A percentile compares a stretch with the other conserved stretches of the same genome.
These are phyloP conservation scores for Sugiyamaella japonica DNA, from an alignment of 1,139 yeast species.

Conservation along the genomic window DNA sequence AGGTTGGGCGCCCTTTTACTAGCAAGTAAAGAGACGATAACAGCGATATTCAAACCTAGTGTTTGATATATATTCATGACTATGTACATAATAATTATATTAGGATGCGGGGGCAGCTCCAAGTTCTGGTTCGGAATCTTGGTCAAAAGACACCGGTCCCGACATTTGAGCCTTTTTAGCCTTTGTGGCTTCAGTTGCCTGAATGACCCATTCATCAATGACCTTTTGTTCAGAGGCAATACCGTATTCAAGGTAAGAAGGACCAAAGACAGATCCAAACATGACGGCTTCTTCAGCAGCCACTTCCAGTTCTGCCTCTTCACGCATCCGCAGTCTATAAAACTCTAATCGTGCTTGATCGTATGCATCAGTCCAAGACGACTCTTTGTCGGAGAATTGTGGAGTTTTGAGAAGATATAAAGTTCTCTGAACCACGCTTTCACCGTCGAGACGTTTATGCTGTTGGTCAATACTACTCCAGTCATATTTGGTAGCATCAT, in stretches of 20 bases:
- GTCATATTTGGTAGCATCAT: conserved; percentile 54
- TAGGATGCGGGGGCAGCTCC: conserved; percentile 6
- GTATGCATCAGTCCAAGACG: conserved; percentile 62
- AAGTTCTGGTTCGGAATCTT: conserved; percentile 8
- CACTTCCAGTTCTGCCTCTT: conserved; percentile 73
- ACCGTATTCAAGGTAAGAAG: conserved; percentile 65
- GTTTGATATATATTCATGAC: neutral
- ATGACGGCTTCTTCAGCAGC: conserved; percentile 80
- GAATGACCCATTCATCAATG: conserved; percentile 69
- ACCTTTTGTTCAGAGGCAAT: conserved; percentile 67
- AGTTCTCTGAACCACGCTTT: conserved; percentile 90
- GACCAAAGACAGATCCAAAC: conserved; percentile 76
- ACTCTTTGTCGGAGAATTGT: conserved; percentile 38
- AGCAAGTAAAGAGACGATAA: neutral
- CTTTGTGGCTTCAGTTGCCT: conserved; percentile 50
- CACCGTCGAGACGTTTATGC: conserved; percentile 81
- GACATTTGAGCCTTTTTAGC: conserved; percentile 29
- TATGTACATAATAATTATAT: conserved; percentile 3
- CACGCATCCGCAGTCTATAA: conserved; percentile 79
- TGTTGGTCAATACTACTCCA: conserved; percentile 81
- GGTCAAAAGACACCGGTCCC: conserved; percentile 18
- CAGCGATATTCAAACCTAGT: neutral
- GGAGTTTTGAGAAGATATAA: conserved; percentile 59
- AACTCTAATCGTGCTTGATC: conserved; percentile 86
- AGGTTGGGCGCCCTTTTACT: conserved; percentile 33